phyloP scores from a whole-genome alignment of 2,329 filamentous ascomycete genomes.

The Aspergillus novoparasiticus region DNA sequence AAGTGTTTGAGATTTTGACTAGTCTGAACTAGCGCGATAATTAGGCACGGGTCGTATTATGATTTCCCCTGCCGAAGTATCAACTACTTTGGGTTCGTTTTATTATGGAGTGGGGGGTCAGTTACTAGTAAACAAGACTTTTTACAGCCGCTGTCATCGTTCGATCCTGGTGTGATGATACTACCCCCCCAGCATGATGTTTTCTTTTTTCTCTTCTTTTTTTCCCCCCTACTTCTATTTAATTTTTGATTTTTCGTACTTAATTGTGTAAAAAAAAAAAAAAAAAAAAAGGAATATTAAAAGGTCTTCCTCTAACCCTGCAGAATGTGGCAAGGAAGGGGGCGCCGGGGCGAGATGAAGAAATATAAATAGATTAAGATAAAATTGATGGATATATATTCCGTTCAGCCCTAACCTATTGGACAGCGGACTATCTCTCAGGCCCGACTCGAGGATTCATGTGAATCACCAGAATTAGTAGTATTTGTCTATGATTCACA shows the following conservation, averaged over 20 bases:
- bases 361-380: neutral
- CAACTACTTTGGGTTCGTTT: neutral
- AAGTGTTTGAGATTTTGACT: constrained; percentile 21
- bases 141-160: neutral
- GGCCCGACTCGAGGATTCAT: neutral
- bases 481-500: neutral
- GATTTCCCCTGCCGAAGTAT: neutral
- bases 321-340: neutral
- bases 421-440: neutral
- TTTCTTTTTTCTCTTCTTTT: neutral
- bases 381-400: neutral
- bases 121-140: constrained; percentile 1
- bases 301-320: neutral
- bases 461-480: neutral
- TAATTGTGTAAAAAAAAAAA: too few relatives aligned
- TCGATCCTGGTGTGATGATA: neutral
- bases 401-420: neutral
- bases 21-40: constrained; percentile 8
- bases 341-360: neutral
- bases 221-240: neutral
- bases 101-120: neutral
- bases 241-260: too few relatives aligned
- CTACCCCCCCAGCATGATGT: neutral
- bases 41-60: neutral
- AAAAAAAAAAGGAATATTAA: too few relatives aligned